These are phyloP conservation scores for Pleurozium schreberi DNA, from an alignment of 225 moss, liverwort and hornwort genomes.

Conservation along the genomic window DNA sequence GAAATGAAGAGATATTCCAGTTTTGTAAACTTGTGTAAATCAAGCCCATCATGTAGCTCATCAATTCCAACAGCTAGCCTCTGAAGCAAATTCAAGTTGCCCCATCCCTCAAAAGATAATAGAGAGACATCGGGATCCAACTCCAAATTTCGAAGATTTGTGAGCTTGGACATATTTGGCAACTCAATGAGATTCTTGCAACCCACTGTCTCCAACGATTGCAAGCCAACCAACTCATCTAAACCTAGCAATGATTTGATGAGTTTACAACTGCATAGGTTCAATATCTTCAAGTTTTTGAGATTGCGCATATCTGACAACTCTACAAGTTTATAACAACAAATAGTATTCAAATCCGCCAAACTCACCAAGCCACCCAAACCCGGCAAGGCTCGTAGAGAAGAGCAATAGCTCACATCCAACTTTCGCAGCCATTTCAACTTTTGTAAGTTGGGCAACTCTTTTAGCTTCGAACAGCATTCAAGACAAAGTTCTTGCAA, in stretches of 20 bases:
- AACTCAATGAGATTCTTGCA: not conserved
- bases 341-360: not conserved
- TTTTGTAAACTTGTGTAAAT: not conserved
- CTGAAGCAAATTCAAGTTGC: rapidly evolving
- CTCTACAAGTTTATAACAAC: not conserved
- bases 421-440: rapidly evolving
- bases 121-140: rapidly evolving
- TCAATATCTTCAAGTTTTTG: not conserved
- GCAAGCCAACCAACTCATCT: not conserved
- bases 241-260: not conserved
- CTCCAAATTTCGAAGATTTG: rapidly evolving
- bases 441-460: not conserved
- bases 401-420: rapidly evolving
- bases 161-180: not conserved
- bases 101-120: not conserved
- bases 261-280: rapidly evolving
- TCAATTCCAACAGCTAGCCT: rapidly evolving
- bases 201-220: rapidly evolving
- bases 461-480: rapidly evolving
- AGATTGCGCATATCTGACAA: not conserved
- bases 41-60: rapidly evolving
- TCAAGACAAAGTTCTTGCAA: rapidly evolving
- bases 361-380: not conserved
- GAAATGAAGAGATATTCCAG: rapidly evolving
- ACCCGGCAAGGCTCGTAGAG: not conserved